Percentiles rank a stretch among this genome's conserved stretches.
Conservation (phyloP, 2,329 filamentous ascomycete species). For the Gyromitra esculenta region DNA sequence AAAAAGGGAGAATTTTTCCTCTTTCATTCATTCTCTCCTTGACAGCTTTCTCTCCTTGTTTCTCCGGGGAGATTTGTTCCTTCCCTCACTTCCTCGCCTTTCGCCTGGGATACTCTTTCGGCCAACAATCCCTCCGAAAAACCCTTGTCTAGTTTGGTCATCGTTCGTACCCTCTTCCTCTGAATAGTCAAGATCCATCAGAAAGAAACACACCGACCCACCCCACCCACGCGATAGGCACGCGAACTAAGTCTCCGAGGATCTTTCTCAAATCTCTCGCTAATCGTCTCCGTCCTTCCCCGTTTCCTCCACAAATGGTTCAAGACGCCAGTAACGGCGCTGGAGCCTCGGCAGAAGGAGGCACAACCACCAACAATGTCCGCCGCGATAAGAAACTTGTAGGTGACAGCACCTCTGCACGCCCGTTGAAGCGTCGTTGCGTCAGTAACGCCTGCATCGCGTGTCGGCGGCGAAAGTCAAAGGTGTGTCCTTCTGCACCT, state of each 20-base stretch:
- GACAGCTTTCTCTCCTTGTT: neutral
- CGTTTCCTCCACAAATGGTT: slow-evolving; percentile 9
- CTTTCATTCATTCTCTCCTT: neutral
- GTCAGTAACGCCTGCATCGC: slow-evolving; percentile 87
- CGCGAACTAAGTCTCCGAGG: slow-evolving; percentile 12
- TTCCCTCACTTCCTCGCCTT: neutral
- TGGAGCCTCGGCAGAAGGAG: neutral
- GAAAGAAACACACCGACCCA: neutral
- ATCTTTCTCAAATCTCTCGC: neutral
- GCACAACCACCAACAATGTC: neutral
- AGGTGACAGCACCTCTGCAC: slow-evolving; percentile 32
- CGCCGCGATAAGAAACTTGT: slow-evolving; percentile 44
- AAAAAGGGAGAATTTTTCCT: slow-evolving; percentile 18
- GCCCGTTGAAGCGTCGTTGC: slow-evolving; percentile 72
- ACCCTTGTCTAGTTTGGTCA: neutral
- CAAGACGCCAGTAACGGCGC: slow-evolving; percentile 1
- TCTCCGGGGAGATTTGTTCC: slow-evolving; percentile 25
- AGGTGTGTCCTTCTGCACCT: slow-evolving; percentile 61
- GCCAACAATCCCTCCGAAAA: neutral
- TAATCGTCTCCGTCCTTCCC: neutral
- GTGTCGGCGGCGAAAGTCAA: slow-evolving; percentile 80
- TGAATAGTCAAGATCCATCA: neutral
- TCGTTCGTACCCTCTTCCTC: neutral
- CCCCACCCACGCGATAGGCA: neutral
- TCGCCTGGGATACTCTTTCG: neutral